Evolutionary conservation across 2,329 filamentous ascomycete genomes (phyloP), one percentile per base, ranked within the genome.

Genomic region (Aureobasidium namibiae): DNA sequence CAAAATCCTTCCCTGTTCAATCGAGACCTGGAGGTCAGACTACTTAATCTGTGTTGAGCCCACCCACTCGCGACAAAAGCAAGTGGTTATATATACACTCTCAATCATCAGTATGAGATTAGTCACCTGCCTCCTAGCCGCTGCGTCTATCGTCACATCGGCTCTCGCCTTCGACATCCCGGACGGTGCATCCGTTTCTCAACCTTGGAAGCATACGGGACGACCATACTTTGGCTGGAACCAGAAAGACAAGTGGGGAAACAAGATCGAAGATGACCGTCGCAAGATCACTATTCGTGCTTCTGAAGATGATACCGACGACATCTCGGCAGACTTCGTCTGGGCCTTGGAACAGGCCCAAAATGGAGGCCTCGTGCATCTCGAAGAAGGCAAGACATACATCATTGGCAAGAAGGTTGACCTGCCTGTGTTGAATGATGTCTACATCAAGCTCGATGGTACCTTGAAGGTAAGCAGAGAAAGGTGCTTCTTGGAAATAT

Each of bases 361-460:
- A 65, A 72, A 82, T 36, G 83, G 83, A 46, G 83, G 83, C 16
- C 78, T 81, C 3, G 70, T 86, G 3, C 74, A 81, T 41, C 69
- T 85, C 1, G 72, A 81, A 33, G 78, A 79, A 65, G 77, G 76
- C 4, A 71, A 81, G 66, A 81, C 75, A 1, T 85, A 80, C 65
- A 70, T 84, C 21, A 82, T 85, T 63, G 82, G 81, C 59, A 82
- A 79, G 69, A 82, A 80, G 60, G 71, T 85, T 13, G 81, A 84
- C 62, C 67, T 85, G 61, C 84, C 76, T 8, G 83, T 83, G 61
- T 69, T 84, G 58, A 72, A 83, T 53, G 74, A 84, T 57, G 73
- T 85, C 1, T 80, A 85, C 21, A 73, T 85, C 26, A 79, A 78
- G 56, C 74, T 84, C 39, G 81, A 85, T 60, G 83, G 83, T 31